Conservation (phyloP, 164 flowering plant genomes). For the Berberis vulgaris region DNA sequence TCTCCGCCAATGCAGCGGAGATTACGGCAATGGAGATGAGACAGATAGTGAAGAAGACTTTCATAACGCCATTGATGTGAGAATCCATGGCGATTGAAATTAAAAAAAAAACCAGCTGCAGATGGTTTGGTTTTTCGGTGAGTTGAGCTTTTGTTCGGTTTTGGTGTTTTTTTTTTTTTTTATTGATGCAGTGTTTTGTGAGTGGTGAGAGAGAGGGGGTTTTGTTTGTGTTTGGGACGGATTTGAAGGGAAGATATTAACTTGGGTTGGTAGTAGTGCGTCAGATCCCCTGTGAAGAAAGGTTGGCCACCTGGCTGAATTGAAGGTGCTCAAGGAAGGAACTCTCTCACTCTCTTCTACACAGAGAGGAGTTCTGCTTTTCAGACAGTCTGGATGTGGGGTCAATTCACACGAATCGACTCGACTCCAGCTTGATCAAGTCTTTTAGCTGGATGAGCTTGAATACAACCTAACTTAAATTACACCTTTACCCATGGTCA, state of each 20-base stretch:
- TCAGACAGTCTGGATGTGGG: too few species aligned
- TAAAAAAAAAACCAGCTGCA: not conserved
- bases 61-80: conserved; percentile 30
- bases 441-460: too few species aligned
- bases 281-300: conserved; percentile 4
- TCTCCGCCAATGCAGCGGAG: conserved; percentile 27
- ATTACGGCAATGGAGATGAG: conserved; percentile 6
- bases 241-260: conserved; percentile 14
- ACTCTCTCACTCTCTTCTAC: too few species aligned
- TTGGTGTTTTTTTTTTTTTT: too few species aligned
- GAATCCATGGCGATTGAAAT: conserved; percentile 23
- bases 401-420: too few species aligned
- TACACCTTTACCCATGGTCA: too few species aligned
- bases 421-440: too few species aligned
- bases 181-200: too few species aligned
- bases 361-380: too few species aligned
- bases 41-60: conserved; percentile 6
- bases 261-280: conserved; percentile 8
- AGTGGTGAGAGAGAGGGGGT: too few species aligned
- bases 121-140: not conserved
- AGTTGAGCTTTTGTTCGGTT: not conserved
- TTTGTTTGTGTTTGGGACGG: conserved; percentile 7
- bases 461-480: too few species aligned
- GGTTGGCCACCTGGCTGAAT: not conserved
- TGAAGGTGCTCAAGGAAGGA: too few species aligned